Conservation (phyloP, 2,329 filamentous ascomycete genomes). For the Penicillium sp. region DNA sequence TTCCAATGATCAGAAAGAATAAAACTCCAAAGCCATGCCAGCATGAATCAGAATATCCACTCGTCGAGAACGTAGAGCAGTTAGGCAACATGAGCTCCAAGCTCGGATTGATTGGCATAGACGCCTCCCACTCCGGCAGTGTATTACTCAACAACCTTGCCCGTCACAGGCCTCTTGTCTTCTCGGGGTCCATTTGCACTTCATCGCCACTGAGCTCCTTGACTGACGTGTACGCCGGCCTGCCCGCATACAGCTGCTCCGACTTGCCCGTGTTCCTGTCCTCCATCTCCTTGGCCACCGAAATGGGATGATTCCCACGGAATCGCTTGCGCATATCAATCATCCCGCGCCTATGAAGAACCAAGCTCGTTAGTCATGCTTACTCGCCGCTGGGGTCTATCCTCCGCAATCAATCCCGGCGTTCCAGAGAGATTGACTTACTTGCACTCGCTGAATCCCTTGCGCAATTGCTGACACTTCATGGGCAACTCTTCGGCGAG, state of each 20-base stretch:
- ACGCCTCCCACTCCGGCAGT: too few species aligned
- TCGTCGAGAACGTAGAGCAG: conserved; percentile 5
- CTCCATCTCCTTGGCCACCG: conserved; percentile 63
- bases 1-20: conserved; percentile 2
- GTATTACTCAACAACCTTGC: neutral
- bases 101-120: neutral
- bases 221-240: conserved; percentile 65
- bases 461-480: conserved; percentile 88
- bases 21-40: conserved; percentile 30
- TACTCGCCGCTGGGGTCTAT: too few species aligned
- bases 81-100: neutral
- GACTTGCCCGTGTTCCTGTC: conserved; percentile 45
- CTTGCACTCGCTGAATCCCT: conserved; percentile 92
- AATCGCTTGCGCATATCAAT: conserved; percentile 99
- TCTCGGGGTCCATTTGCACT: conserved; percentile 48
- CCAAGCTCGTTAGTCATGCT: conserved; percentile 7
- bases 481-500: conserved; percentile 77
- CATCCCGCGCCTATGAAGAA: conserved; percentile 64
- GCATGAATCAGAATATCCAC: conserved; percentile 18
- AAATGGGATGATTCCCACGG: conserved; percentile 84
- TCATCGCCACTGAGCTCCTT: conserved; percentile 68
- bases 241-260: conserved; percentile 76
- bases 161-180: conserved; percentile 45
- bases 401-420: too few species aligned
- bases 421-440: conserved; percentile 32